Base-by-base conservation (phyloP, 176 grass and related monocot genomes). In the Alopecurus myosuroides region DNA sequence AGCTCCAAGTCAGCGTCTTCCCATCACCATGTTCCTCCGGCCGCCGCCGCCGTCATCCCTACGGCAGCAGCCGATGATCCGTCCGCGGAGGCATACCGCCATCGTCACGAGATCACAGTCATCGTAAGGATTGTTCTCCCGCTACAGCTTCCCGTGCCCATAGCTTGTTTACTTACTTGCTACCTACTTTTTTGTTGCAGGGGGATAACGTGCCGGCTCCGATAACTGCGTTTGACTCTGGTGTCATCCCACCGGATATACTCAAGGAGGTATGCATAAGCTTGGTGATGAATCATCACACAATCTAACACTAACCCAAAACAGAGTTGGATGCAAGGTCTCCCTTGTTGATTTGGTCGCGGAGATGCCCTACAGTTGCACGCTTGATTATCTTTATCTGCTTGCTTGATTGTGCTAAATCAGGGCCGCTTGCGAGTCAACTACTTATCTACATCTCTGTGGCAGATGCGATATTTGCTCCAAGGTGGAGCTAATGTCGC, bases 381-480 rank as follows among this genome's bases (percentile, higher is more conserved):
- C 69, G 52, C 52, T 76, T 91, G 25, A 86, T 86, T 79, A 55
- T 84, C 68, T 88, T 82, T 90, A 86, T 82, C 84, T 77, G 50
- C 74, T 86, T 77, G 50, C 74, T 86, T 91, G 58, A 73, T 72
- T 92, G 73, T 85, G 66, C 85, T 82, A 85, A 85, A 79, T 76
- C 88, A 90, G 77, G 73, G 85, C 80, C 78, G 53, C 40, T 78
- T 93, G 80, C 42, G 76, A 57, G 88, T 83, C 76, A 76, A 72
- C 80, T 93, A 74, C 88, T 86, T 79, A 86, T 94, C 84, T 88
- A 86, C 85, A 82, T 91, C 89, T 95, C 81, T 96, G 91, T 94
- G 88, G 89, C 91, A 99, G 97, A 89, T 95, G 93, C 97, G 97
- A 99, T 99, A 96, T 99, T 94, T 92, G 97, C 97, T 99, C 97